Evolutionary conservation across 495 filamentous ascomycete genomes (phyloP).

Genomic region (Neurospora hispaniola): DNA sequence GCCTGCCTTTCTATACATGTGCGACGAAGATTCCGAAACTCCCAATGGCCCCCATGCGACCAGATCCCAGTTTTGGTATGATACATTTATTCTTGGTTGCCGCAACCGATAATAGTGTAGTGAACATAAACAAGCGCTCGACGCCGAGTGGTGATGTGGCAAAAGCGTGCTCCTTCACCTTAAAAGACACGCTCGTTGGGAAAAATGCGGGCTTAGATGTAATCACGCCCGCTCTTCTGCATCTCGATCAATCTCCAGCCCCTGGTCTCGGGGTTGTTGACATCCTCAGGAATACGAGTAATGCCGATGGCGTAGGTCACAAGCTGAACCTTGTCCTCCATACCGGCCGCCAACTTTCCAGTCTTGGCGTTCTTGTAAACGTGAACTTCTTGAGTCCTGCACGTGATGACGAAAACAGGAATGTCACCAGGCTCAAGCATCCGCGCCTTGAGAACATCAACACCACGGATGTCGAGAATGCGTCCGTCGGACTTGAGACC

Average conservation of each 20-base stretch:
- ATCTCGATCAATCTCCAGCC: conserved; percentile 97
- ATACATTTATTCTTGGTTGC: conserved; percentile 13
- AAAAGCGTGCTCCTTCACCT: neutral
- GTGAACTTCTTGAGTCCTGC: conserved; percentile 95
- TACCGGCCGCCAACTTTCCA: conserved; percentile 82
- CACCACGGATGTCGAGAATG: conserved; percentile 87
- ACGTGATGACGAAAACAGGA: conserved; percentile 93
- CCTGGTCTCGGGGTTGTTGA: conserved; percentile 90
- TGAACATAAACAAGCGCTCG: neutral
- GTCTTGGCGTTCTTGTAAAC: conserved; percentile 90
- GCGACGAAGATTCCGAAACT: conserved; percentile 7
- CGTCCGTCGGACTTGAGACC: conserved; percentile 89
- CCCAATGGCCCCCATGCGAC: conserved; percentile 6
- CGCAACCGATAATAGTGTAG: conserved; percentile 2
- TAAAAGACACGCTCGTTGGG: neutral
- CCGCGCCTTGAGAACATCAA: conserved; percentile 79
- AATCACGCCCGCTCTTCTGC: conserved; percentile 96
- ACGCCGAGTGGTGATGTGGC: neutral
- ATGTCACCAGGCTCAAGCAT: conserved; percentile 96
- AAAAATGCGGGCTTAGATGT: conserved; percentile 23
- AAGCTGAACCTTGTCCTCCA: conserved; percentile 96
- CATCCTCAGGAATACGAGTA: conserved; percentile 85
- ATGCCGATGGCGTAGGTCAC: conserved; percentile 97
- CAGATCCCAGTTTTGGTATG: conserved; percentile 15
- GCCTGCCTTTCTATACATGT: conserved; percentile 9